Base-by-base conservation (phyloP, 257 asterid species). In the Misopates orontium region DNA sequence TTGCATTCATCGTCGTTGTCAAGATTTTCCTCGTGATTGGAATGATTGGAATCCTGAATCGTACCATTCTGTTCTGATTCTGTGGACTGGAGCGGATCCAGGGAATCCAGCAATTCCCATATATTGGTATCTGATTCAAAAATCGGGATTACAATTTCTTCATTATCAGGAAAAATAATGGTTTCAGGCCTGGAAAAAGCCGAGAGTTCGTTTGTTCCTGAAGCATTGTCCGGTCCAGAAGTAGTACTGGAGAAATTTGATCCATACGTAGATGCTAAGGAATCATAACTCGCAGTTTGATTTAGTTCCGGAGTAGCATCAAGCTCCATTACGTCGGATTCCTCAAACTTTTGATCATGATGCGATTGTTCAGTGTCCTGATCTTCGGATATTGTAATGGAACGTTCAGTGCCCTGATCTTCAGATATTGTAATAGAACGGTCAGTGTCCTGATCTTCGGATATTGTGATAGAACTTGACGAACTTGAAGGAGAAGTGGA, bases 101-200 rank as follows among this genome's bases (percentile, higher is more conserved):
- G 39, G 4, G 74, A 55, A 49, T 76, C 82, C 57, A 79, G 21
- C 57, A 79, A 40, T 68, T 68, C 76, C 95, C 84, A 86, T 36
- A 72, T 58, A 47, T 80, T 82, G 14, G 60, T 21, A 36, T 78
- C 90, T 10, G 62, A 39, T 16, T 78, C 88, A 22, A 69, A 53
- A 1, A 36, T 3, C 4, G 88, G 83, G 62, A 78, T 78, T 40
- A 75, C 84, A 8, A 74, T 42, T 4, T 62, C 49, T 44, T 57
- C 77, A 7, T 70, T 13, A 9, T 20, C 21, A 32, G 40, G 53
- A 28, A 28, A 28, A 60, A 31, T 20, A 8, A 19, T 17, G 1
- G 18, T 10, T 13, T 15, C 32, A 4, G 41, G 28, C 3, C n/a
- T 21, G 10, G 62, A 21, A 31, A 56, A 7, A 56, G 2, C 60